phyloP scores from a whole-genome alignment of 202 grass and related monocot genomes.

The Carex sylvatica region DNA sequence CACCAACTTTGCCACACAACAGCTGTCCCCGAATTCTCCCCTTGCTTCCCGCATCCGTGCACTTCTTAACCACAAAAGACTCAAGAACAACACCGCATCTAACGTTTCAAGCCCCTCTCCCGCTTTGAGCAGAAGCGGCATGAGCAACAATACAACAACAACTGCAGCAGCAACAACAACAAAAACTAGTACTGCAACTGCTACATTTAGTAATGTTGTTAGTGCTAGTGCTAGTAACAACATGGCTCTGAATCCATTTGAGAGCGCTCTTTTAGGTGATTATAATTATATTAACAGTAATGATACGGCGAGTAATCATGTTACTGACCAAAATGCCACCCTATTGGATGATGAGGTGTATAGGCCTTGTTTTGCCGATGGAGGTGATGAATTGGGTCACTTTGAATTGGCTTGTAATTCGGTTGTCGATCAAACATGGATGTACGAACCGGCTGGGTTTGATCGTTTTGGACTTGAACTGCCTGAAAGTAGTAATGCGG shows the following conservation, averaged over 20 bases:
- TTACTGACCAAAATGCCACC: slow-evolving; percentile 21
- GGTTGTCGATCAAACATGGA: slow-evolving; percentile 40
- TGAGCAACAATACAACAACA: slow-evolving; percentile 11
- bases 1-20: slow-evolving; percentile 65
- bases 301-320: neutral
- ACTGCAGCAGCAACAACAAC: slow-evolving; percentile 11
- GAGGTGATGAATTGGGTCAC: slow-evolving; percentile 26
- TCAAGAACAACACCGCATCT: slow-evolving; percentile 49
- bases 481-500: neutral
- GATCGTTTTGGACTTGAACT: slow-evolving; percentile 43
- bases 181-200: slow-evolving; percentile 10
- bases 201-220: slow-evolving; percentile 8
- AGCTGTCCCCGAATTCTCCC: slow-evolving; percentile 49
- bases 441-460: slow-evolving; percentile 53
- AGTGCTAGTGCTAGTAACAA: slow-evolving; percentile 5
- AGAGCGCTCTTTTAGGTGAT: slow-evolving; percentile 14
- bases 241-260: slow-evolving; percentile 19
- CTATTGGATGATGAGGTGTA: slow-evolving; percentile 47
- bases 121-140: slow-evolving; percentile 32
- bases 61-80: slow-evolving; percentile 79
- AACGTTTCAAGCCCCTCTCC: neutral
- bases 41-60: slow-evolving; percentile 64
- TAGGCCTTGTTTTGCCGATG: slow-evolving; percentile 35
- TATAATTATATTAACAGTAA: neutral
- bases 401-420: slow-evolving; percentile 13